Evolutionary conservation across 495 filamentous ascomycete species (phyloP), one percentile per base, ranked within the genome.

Genomic region (Daldinia loculata): DNA sequence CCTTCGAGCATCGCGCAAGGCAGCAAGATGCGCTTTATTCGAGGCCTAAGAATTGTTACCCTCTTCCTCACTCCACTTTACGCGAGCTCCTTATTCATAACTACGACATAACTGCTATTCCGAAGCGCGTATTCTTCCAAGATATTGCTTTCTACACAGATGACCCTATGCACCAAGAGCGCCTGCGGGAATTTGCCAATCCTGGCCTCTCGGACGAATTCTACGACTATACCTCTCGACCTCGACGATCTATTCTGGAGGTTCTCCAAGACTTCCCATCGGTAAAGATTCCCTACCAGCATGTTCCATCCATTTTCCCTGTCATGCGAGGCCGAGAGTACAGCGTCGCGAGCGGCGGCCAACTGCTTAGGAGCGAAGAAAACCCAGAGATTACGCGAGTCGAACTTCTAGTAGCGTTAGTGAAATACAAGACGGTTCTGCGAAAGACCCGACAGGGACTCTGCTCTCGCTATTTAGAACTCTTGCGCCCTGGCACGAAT

Each of bases 211-310:
- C 92, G 9, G 93, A 98, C 71, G 96, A 99, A 67, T 88, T 96
- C 17, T 97, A 91, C 81, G 96, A 99, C 76, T 99, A 98, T 77
- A 95, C 94, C 1, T 93, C 93, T 4, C 91, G 96, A 6, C 95
- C 95, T 6, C 89, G 95, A 52, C 89, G 95, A 45, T 94, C 90
- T 67, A 96, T 98, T 70, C 78, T 99, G 7, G 95, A 99, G 76
- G 89, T 97, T 1, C 83, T 99, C 26, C 88, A 93, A 50, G 95
- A 99, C 67, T 98, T 99, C 75, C 85, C 91, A 55, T 88, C 86
- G 6, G 92, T 98, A 51, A 88, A 88, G 62, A 89, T 99, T 4
- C 93, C 95, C 0, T 93, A 89, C 83, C 80, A 91, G 39, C 88
- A 89, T 63, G 86, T 88, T 0, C 83, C 89, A 1, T 86, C 88